Conservation (phyloP, 768 basidiomycete species). For the Lyophyllum semitale region DNA sequence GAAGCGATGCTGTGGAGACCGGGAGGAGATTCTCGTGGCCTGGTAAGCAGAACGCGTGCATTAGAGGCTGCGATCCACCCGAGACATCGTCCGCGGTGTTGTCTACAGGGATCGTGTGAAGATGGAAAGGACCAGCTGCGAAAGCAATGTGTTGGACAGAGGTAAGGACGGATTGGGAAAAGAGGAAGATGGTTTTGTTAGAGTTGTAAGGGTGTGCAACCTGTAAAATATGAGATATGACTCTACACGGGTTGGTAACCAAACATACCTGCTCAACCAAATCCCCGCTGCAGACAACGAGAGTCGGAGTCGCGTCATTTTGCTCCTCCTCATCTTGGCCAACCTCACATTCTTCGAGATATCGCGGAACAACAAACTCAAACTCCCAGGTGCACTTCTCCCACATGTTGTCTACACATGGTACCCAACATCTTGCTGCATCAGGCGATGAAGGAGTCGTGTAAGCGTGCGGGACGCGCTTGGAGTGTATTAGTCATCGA, state of each 20-base stretch:
- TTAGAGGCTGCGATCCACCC: slow-evolving; percentile 66
- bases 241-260: slow-evolving; percentile 1
- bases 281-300: slow-evolving; percentile 94
- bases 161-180: slow-evolving; percentile 81
- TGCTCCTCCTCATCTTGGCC: slow-evolving; percentile 53
- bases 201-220: slow-evolving; percentile 93
- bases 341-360: slow-evolving; percentile 63
- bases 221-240: slow-evolving; percentile 37
- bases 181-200: slow-evolving; percentile 93
- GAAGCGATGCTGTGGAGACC: slow-evolving; percentile 73
- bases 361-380: slow-evolving; percentile 90
- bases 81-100: slow-evolving; percentile 60
- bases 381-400: slow-evolving; percentile 99
- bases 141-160: slow-evolving; percentile 97
- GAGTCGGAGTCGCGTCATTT: slow-evolving; percentile 67
- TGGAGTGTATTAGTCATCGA: slow-evolving; percentile 14
- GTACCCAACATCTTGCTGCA: slow-evolving; percentile 97
- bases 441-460: slow-evolving; percentile 87
- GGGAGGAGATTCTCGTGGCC: slow-evolving; percentile 77
- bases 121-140: slow-evolving; percentile 92
- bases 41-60: slow-evolving; percentile 92
- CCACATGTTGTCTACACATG: slow-evolving; percentile 93
- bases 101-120: slow-evolving; percentile 69
- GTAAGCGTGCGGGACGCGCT: slow-evolving; percentile 94
- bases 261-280: slow-evolving; percentile 83